phyloP scores from a whole-genome alignment of 1,284 basidiomycete species.

The Ceratobasidium sp. region DNA sequence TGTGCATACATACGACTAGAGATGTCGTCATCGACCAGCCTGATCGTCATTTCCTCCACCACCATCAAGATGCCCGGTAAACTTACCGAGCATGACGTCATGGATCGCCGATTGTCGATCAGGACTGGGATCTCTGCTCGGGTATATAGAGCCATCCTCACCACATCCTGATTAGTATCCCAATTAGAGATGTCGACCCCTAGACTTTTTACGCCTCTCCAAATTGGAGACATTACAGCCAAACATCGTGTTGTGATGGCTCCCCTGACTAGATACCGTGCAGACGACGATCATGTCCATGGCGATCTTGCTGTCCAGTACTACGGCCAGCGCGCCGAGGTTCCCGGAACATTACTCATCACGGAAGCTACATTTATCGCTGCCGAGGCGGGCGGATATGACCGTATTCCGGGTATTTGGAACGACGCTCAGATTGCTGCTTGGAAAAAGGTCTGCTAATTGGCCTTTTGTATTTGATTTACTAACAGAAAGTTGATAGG shows the following conservation, averaged over 20 bases:
- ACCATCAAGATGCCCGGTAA: no score
- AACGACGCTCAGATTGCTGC: conserved; percentile 45
- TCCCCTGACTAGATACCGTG: conserved; percentile 56
- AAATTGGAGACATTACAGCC: conserved; percentile 54
- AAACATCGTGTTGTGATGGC: conserved; percentile 58
- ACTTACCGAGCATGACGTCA: no score
- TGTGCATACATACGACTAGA: no score
- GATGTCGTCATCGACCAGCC: no score
- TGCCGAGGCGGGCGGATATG: conserved; percentile 35
- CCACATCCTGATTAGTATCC: no score
- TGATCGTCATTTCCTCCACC: no score
- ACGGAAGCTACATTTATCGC: conserved; percentile 48
- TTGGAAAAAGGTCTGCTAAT: conserved; percentile 45
- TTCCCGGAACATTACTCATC: conserved; percentile 46
- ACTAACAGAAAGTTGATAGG: conserved; percentile 2
- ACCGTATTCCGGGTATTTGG: conserved; percentile 45
- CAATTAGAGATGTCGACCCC: no score
- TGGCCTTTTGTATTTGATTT: neutral
- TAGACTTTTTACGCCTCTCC: conserved; percentile 56
- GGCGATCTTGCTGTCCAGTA: conserved; percentile 45
- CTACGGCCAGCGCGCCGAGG: conserved; percentile 46
- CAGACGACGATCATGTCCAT: conserved; percentile 47
- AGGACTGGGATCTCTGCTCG: no score
- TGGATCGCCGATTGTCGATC: neutral
- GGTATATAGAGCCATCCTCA: no score